Evolutionary conservation across 768 basidiomycete species (phyloP).

Genomic region (Inosperma sp.): DNA sequence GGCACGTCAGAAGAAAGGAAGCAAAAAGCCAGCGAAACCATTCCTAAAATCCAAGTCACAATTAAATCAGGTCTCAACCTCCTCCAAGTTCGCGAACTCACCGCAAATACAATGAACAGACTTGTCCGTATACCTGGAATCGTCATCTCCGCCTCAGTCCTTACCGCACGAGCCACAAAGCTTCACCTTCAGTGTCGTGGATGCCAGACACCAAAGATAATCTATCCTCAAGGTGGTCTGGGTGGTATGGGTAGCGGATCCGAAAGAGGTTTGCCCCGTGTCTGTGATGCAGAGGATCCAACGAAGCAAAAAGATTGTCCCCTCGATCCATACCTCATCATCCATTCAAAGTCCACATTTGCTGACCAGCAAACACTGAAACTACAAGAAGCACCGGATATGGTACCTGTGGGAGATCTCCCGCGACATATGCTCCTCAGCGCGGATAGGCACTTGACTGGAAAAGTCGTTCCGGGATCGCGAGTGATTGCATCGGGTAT

Average conservation of each 20-base stretch:
- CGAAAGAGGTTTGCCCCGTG: slow-evolving; percentile 79
- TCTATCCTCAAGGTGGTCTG: slow-evolving; percentile 73
- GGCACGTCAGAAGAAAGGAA: slow-evolving; percentile 42
- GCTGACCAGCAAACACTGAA: slow-evolving; percentile 96
- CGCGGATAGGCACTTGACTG: slow-evolving; percentile 85
- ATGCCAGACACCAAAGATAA: slow-evolving; percentile 73
- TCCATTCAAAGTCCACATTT: slow-evolving; percentile 91
- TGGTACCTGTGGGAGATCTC: slow-evolving; percentile 98
- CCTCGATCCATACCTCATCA: slow-evolving; percentile 90
- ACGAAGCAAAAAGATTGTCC: slow-evolving; percentile 93
- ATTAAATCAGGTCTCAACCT: slow-evolving; percentile 89
- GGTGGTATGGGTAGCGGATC: slow-evolving; percentile 87
- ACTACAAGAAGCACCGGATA: slow-evolving; percentile 97
- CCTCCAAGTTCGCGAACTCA: slow-evolving; percentile 89
- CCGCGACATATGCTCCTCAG: slow-evolving; percentile 93
- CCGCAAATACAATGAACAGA: slow-evolving; percentile 91
- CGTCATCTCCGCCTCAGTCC: slow-evolving; percentile 92
- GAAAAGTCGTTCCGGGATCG: slow-evolving; percentile 93
- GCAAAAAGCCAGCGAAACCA: slow-evolving; percentile 38
- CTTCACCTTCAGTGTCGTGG: slow-evolving; percentile 90
- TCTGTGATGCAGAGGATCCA: slow-evolving; percentile 75
- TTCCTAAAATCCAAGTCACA: slow-evolving; percentile 76
- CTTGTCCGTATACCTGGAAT: slow-evolving; percentile 97
- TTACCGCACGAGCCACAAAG: slow-evolving; percentile 89
- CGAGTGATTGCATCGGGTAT: slow-evolving; percentile 93